Conservation (phyloP, 2,329 filamentous ascomycete species). For the Alternaria brassicicola region DNA sequence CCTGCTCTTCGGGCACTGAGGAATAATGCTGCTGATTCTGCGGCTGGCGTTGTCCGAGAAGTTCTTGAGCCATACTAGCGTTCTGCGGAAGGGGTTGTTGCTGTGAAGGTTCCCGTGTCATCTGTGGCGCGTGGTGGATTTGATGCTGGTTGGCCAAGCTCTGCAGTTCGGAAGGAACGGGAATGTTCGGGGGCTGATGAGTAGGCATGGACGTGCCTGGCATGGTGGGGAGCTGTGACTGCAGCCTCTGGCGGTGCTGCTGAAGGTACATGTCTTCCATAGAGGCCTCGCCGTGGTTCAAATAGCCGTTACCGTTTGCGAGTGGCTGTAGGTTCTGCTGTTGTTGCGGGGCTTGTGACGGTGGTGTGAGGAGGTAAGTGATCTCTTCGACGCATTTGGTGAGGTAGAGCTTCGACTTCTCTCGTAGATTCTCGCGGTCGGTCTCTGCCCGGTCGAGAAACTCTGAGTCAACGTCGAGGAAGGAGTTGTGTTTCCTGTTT, state of each 20-base stretch:
- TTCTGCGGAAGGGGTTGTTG: slow-evolving; percentile 51
- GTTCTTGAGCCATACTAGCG: slow-evolving; percentile 33
- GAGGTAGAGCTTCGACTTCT: slow-evolving; percentile 68
- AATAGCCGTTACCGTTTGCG: slow-evolving; percentile 49
- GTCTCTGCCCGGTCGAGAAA: slow-evolving; percentile 53
- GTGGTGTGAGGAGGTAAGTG: slow-evolving; percentile 70
- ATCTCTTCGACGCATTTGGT: slow-evolving; percentile 72
- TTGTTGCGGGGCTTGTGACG: slow-evolving; percentile 65
- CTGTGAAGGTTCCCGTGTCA: slow-evolving; percentile 52
- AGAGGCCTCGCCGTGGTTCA: slow-evolving; percentile 59
- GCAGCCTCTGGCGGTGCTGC: slow-evolving; percentile 61
- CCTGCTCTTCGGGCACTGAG: slow-evolving; percentile 59
- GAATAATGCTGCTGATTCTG: slow-evolving; percentile 49
- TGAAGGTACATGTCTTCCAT: slow-evolving; percentile 66
- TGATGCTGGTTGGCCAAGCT: slow-evolving; percentile 46
- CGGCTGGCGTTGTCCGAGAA: slow-evolving; percentile 45
- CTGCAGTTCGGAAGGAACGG: slow-evolving; percentile 50
- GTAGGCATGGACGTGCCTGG: slow-evolving; percentile 59
- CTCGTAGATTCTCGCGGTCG: slow-evolving; percentile 64
- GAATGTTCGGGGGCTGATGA: slow-evolving; percentile 64
- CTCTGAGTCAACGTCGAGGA: slow-evolving; percentile 57
- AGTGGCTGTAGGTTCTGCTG: slow-evolving; percentile 49
- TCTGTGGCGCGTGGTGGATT: slow-evolving; percentile 51
- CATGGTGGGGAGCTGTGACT: slow-evolving; percentile 50
- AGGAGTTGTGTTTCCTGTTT: slow-evolving; percentile 56